A percentile compares a stretch with the other conserved stretches of the same genome.
phyloP scores from a whole-genome alignment of 768 basidiomycete species.

The Russula vinacea region DNA sequence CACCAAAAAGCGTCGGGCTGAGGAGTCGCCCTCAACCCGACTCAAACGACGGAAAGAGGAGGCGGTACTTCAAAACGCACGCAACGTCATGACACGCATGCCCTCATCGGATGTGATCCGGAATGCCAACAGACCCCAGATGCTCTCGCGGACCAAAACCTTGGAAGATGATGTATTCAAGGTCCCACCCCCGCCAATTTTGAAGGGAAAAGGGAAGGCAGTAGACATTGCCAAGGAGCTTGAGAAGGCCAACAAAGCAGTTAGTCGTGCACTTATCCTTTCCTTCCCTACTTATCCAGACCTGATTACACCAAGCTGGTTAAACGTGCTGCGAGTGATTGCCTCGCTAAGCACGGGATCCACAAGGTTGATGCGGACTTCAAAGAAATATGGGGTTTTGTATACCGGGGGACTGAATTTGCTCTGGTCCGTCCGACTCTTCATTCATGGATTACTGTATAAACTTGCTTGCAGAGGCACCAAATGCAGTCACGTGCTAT shows the following conservation, averaged over 20 bases:
- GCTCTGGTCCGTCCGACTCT: slow-evolving; percentile 28
- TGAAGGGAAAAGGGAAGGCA: slow-evolving; percentile 37
- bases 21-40: slow-evolving; percentile 24
- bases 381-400: slow-evolving; percentile 31
- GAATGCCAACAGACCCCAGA: slow-evolving; percentile 28
- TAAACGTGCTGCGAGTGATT: slow-evolving; percentile 41
- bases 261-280: slow-evolving; percentile 35
- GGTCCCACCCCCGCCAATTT: slow-evolving; percentile 20
- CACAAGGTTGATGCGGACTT: slow-evolving; percentile 30
- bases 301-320: slow-evolving; percentile 36
- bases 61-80: slow-evolving; percentile 37
- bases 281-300: neutral
- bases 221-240: slow-evolving; percentile 40
- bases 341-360: slow-evolving; percentile 27
- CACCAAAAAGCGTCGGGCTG: slow-evolving; percentile 33
- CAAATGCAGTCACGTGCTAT: slow-evolving; percentile 30
- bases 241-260: slow-evolving; percentile 62
- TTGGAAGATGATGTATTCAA: slow-evolving; percentile 30
- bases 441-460: neutral
- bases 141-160: slow-evolving; percentile 25
- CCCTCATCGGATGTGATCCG: slow-evolving; percentile 34
- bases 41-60: slow-evolving; percentile 35
- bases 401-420: slow-evolving; percentile 32
- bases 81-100: slow-evolving; percentile 41
- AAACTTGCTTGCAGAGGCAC: slow-evolving; percentile 4